Conservation (phyloP, 768 basidiomycete species). For the Agrocybe chaxingu region DNA sequence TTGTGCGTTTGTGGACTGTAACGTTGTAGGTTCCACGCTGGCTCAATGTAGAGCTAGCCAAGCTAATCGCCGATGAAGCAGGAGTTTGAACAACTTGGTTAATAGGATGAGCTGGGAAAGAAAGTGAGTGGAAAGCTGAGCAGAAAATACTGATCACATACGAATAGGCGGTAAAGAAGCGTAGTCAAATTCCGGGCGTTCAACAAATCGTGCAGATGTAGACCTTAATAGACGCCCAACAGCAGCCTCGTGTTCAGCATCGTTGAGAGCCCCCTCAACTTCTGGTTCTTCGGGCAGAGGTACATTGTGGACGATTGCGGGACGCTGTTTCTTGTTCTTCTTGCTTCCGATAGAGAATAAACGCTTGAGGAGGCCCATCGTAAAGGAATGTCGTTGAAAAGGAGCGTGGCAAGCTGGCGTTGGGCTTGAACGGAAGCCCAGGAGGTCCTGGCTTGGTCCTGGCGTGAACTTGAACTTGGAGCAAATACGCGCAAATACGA, state of each 20-base stretch:
- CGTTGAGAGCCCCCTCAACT: slow-evolving; percentile 25
- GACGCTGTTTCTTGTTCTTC: slow-evolving; percentile 48
- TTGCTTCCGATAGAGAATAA: slow-evolving; percentile 67
- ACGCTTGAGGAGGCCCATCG: slow-evolving; percentile 70
- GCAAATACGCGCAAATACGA: slow-evolving; percentile 40
- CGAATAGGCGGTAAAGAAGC: slow-evolving; percentile 64
- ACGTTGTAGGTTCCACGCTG: slow-evolving; percentile 68
- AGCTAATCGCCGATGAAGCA: slow-evolving; percentile 46
- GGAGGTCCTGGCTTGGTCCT: slow-evolving; percentile 1
- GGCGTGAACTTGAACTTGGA: slow-evolving; percentile 29
- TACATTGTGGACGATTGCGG: slow-evolving; percentile 24
- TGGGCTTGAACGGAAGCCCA: slow-evolving; percentile 14
- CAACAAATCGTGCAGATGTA: slow-evolving; percentile 63
- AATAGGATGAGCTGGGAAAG: slow-evolving; percentile 58
- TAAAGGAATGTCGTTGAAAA: slow-evolving; percentile 22
- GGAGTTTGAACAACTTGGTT: slow-evolving; percentile 51
- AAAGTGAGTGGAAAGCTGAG: slow-evolving; percentile 1
- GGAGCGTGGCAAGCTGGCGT: slow-evolving; percentile 20
- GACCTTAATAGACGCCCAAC: slow-evolving; percentile 62
- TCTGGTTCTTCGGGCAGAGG: slow-evolving; percentile 21
- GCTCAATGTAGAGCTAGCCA: slow-evolving; percentile 48
- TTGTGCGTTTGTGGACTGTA: slow-evolving; percentile 60
- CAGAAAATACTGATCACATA: slow-evolving; percentile 33
- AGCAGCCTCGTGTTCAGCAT: slow-evolving; percentile 51
- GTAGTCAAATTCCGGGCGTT: slow-evolving; percentile 55